A percentile compares a stretch with the other conserved stretches of the same genome.
Conservation (phyloP, 768 basidiomycete species). For the Calocera viscosa region DNA sequence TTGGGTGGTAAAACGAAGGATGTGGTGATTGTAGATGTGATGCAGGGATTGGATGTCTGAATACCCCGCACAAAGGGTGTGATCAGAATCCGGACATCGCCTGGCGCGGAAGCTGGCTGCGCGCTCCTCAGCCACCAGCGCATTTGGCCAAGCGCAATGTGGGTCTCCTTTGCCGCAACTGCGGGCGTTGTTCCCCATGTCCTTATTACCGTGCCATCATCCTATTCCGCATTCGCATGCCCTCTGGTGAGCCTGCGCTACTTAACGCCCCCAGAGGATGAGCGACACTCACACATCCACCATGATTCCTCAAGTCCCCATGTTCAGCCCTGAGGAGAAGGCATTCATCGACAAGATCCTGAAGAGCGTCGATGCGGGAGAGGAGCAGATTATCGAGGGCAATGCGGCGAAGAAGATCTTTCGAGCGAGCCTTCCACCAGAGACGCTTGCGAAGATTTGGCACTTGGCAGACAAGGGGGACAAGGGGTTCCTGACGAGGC, state of each 20-base stretch:
- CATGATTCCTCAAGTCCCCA: conserved; percentile 7
- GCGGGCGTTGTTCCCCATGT: conserved; percentile 5
- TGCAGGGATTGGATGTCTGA: not conserved
- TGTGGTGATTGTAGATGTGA: not conserved
- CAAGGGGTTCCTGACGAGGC: conserved; percentile 7
- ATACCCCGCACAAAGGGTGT: conserved; percentile 6
- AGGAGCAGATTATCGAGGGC: conserved; percentile 9
- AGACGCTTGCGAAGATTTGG: conserved; percentile 10
- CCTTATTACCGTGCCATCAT: conserved; percentile 2
- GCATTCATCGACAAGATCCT: conserved; percentile 8
- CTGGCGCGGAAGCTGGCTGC: not conserved
- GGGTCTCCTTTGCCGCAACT: conserved; percentile 7
- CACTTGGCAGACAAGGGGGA: conserved; percentile 9
- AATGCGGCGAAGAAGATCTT: conserved; percentile 6
- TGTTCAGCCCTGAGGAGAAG: not conserved
- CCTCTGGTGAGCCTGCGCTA: conserved; percentile 3
- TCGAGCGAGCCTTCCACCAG: not conserved
- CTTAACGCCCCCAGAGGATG: not conserved
- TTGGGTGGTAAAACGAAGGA: not conserved
- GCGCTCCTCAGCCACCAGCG: conserved; percentile 8
- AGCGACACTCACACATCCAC: not conserved
- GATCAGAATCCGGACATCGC: not conserved
- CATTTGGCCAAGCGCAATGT: not conserved
- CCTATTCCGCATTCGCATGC: not conserved
- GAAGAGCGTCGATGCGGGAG: conserved; percentile 1